Evolutionary conservation across 2,329 filamentous ascomycete species (phyloP), one percentile per base, ranked within the genome.

Genomic region (Botrytis tulipae): DNA sequence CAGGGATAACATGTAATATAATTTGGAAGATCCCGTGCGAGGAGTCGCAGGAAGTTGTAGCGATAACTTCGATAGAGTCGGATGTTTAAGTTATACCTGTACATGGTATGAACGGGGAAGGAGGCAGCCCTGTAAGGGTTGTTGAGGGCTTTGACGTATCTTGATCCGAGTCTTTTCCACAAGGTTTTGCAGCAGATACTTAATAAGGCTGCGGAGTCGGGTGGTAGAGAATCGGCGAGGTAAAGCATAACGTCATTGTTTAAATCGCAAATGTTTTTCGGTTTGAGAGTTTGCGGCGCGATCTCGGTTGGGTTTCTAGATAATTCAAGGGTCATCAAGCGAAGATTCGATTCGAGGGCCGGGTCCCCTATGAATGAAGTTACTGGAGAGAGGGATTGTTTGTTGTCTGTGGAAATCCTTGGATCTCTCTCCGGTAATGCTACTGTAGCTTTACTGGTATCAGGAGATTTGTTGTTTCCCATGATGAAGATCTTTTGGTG

Each of bases 121-220:
- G 12, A 29, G 51, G 2, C 5, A 54, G 12, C 51, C 25, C 14
- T 54, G 51, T 54, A 54, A 12, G 51, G 51, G 1, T n/a, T 54
- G 5, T 29, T 44, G 16, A 63, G n/a, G 25, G 37, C 61, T 29
- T 29, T 29, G 37, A 77, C 69, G 40, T 74, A 71, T 29, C 65
- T 46, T 7, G 44, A 20, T 22, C 75, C 74, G 18, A 75, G 63
- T n/a, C 60, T 25, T 37, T 14, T 4, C 35, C 74, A 73, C 32
- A 76, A 61, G 32, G 69, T 46, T 57, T 35, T 61, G 66, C 72
- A 76, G 46, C 70, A 74, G n/a, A 78, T 54, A 25, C 71, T 73
- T 62, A 78, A 74, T 4, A 71, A 63, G 22, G 72, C 68, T 2
- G 73, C 71, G 70, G 76, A 73, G 44, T 69, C 73, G 51, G 61